Evolutionary conservation across 306 rosid genomes (phyloP).

Genomic region (Vigna radiata): DNA sequence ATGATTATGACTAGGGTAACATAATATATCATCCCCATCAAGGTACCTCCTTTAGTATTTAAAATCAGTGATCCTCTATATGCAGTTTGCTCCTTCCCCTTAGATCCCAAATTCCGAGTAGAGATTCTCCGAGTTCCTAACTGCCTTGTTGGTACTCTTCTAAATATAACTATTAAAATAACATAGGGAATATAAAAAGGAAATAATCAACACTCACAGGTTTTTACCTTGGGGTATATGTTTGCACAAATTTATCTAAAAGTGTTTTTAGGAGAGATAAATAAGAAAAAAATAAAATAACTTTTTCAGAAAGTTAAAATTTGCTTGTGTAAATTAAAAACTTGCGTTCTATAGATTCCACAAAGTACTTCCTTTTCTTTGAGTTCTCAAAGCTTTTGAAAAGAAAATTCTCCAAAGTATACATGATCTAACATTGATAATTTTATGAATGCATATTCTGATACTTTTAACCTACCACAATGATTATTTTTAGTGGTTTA

Average conservation of each 20-base stretch:
- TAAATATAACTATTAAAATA: background rate
- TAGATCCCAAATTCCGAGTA: constrained; percentile 6
- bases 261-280: too few relatives aligned
- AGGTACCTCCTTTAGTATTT: constrained; percentile 1
- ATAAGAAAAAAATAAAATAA: too few relatives aligned
- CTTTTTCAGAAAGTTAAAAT: too few relatives aligned
- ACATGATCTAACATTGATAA: constrained; percentile 8
- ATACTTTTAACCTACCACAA: background rate
- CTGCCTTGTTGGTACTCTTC: constrained; percentile 18
- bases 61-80: background rate
- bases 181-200: background rate
- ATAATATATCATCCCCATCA: constrained; percentile 24
- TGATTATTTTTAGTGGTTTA: background rate
- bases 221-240: background rate
- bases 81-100: constrained; percentile 2
- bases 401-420: too few relatives aligned
- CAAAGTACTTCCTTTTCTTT: too few relatives aligned
- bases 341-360: too few relatives aligned
- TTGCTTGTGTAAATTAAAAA: too few relatives aligned
- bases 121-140: background rate
- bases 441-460: constrained; percentile 9
- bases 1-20: background rate
- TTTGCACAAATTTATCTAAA: too few relatives aligned
- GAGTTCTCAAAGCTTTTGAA: too few relatives aligned
- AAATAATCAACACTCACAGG: constrained; percentile 1